Conservation (phyloP, 2,329 filamentous ascomycete genomes). For the Beauveria medogensis region DNA sequence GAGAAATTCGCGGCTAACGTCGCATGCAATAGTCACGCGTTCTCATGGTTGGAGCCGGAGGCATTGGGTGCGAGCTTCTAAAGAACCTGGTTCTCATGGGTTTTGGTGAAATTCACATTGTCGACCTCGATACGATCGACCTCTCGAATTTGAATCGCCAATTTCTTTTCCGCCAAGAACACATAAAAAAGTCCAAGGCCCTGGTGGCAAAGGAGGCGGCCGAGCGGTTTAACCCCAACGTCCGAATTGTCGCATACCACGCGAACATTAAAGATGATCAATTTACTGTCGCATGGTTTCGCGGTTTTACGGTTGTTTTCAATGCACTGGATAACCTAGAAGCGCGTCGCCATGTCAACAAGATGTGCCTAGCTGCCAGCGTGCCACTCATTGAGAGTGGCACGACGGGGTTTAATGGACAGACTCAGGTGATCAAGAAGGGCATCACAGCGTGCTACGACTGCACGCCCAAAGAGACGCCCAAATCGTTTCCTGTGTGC, state of each 20-base stretch:
- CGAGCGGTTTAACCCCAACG: slow-evolving; percentile 78
- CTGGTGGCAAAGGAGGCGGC: slow-evolving; percentile 90
- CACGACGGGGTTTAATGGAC: slow-evolving; percentile 94
- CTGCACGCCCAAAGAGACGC: slow-evolving; percentile 80
- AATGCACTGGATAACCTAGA: slow-evolving; percentile 96
- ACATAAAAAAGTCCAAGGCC: slow-evolving; percentile 96
- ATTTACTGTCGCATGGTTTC: slow-evolving; percentile 87
- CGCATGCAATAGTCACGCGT: slow-evolving; percentile 58
- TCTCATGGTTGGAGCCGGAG: slow-evolving; percentile 90
- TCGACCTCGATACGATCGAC: slow-evolving; percentile 97
- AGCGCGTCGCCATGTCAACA: slow-evolving; percentile 88
- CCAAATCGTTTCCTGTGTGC: slow-evolving; percentile 91
- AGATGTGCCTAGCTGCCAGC: slow-evolving; percentile 89
- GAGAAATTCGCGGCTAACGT: neutral
- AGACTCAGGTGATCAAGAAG: slow-evolving; percentile 94
- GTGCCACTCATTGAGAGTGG: slow-evolving; percentile 92
- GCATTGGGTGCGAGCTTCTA: slow-evolving; percentile 93
- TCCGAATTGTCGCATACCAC: slow-evolving; percentile 81
- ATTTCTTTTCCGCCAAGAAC: slow-evolving; percentile 91
- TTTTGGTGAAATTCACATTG: slow-evolving; percentile 87
- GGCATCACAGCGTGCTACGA: slow-evolving; percentile 93
- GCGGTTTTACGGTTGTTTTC: slow-evolving; percentile 76
- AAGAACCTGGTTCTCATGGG: slow-evolving; percentile 92
- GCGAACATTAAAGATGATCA: slow-evolving; percentile 87
- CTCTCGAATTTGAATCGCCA: slow-evolving; percentile 96